Percentiles rank a stretch among this genome's conserved stretches.
Evolutionary conservation across 164 flowering plant species (phyloP).

Genomic region (Sedum album): DNA sequence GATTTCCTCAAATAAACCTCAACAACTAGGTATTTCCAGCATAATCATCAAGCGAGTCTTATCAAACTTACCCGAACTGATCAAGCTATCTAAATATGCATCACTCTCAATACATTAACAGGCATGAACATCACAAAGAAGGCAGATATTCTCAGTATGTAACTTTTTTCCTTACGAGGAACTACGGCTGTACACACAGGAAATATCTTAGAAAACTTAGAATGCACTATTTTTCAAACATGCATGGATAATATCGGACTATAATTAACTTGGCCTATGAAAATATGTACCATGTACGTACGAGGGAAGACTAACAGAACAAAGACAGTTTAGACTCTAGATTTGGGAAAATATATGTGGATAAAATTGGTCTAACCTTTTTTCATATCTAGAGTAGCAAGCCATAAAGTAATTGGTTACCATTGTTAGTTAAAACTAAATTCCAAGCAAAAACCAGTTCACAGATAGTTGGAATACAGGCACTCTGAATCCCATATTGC

Average conservation of each 20-base stretch:
- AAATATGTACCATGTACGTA: not conserved
- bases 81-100: no score
- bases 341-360: not conserved
- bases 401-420: not conserved
- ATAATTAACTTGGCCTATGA: not conserved
- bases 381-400: not conserved
- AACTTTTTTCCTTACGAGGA: not conserved
- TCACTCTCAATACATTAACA: no score
- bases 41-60: not conserved
- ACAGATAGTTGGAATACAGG: not conserved
- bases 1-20: not conserved
- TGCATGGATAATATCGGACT: not conserved
- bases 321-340: not conserved
- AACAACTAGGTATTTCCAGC: not conserved
- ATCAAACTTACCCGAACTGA: not conserved
- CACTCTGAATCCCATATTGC: not conserved
- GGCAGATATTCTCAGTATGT: no score
- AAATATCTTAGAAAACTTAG: not conserved
- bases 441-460: not conserved
- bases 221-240: not conserved
- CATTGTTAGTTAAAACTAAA: not conserved
- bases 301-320: not conserved
- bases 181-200: not conserved
- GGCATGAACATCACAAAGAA: no score
- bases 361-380: not conserved